Conservation (phyloP, 768 basidiomycete species). For the Mycena vitilis region DNA sequence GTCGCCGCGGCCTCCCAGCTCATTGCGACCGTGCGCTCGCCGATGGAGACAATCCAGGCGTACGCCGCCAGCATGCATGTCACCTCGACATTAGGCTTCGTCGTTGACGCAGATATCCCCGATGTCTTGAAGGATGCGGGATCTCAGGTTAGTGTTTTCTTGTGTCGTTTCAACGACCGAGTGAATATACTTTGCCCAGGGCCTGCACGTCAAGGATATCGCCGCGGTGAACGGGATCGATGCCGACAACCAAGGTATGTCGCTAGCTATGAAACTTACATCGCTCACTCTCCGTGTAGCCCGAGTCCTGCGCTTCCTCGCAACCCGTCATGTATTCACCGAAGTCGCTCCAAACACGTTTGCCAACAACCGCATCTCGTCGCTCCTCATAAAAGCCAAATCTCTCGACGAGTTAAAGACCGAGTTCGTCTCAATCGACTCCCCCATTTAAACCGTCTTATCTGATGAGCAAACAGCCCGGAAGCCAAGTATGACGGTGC, state of each 20-base stretch:
- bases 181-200: conserved; percentile 35
- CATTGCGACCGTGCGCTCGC: conserved; percentile 38
- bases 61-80: conserved; percentile 38
- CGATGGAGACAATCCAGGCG: conserved; percentile 33
- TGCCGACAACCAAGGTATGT: conserved; percentile 47
- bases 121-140: conserved; percentile 52
- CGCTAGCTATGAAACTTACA: not conserved
- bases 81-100: conserved; percentile 41
- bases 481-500: conserved; percentile 35
- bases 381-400: conserved; percentile 46
- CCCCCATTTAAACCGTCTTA: not conserved
- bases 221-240: conserved; percentile 45
- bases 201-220: conserved; percentile 51
- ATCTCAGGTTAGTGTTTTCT: conserved; percentile 17
- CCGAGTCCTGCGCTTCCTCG: conserved; percentile 50
- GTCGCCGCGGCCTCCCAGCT: conserved; percentile 46
- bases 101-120: conserved; percentile 49
- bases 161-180: conserved; percentile 1
- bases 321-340: conserved; percentile 50
- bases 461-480: conserved; percentile 15
- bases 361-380: conserved; percentile 50
- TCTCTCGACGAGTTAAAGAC: conserved; percentile 43
- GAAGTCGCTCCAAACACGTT: conserved; percentile 51
- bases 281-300: conserved; percentile 33
- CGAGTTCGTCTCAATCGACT: conserved; percentile 37